Base-by-base conservation (phyloP, 2,329 filamentous ascomycete genomes). In the Phaeosphaeria sp. region DNA sequence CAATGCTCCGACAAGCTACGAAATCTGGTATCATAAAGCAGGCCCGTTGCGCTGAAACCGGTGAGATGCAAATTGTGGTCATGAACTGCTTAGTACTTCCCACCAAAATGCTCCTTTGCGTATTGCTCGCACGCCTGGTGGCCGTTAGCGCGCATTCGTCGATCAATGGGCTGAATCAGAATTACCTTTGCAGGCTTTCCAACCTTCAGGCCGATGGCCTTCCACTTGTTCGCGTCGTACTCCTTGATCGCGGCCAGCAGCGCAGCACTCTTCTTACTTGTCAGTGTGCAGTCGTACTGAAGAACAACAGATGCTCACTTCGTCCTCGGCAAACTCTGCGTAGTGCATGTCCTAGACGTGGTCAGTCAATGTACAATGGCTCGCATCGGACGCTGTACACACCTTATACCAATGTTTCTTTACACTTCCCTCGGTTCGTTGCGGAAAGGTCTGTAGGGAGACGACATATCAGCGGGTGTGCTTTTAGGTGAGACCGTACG, bases 401-500 rank as follows among this genome's bases (percentile, higher is more conserved):
- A 92, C 92, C 85, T 98, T 98, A 80, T 99, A 98, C 94, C 95
- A 99, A 78, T 99, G 95, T 81, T 98, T 99, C 84, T 98, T 99
- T 21, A 99, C 95, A 72, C 93, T 97, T 7, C 95, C 95, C 80
- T 99, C 95, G 43, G 95, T 99, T 71, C 95, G 86, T 22, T 88
- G 89, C 11, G 95, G 94, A 75, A 99, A 99, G 2, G 91, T 93
- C 91, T 96, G 65, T 44, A 33, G 55, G 46, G 46, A 42, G 27
- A 59, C 56, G 43, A 47, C 63, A 76, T 59, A 76, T 69, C 60
- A 18, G 52, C 18, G 27, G 7, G 22, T 6, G 23, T 7, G 13
- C n/a, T 20, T 17, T 21, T 21, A 49, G 25, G 49, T 27, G 21
- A 53, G 11, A 39, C 15, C 6, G 11, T 13, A 36, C 5, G 36